These are phyloP conservation scores for Leccinum obscurum DNA, from an alignment of 768 basidiomycete genomes.

Conservation along the genomic window DNA sequence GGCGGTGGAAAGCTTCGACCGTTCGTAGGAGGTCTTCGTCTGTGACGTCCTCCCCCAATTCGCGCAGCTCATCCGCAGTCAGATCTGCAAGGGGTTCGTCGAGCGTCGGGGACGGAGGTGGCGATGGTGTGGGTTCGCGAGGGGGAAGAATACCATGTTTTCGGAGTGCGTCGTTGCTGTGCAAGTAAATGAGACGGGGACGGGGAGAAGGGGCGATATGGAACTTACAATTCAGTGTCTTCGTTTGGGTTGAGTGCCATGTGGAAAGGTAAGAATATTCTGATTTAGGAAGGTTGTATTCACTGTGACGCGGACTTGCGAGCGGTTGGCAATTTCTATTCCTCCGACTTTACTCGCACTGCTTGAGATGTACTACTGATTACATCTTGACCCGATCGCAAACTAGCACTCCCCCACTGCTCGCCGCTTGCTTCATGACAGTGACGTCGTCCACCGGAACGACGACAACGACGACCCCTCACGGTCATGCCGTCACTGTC, in stretches of 20 bases:
- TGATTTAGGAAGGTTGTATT: slow-evolving; percentile 34
- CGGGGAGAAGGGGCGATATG: not conserved
- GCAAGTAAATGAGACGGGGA: not conserved
- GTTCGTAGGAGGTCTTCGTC: slow-evolving; percentile 78
- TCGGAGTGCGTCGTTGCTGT: slow-evolving; percentile 91
- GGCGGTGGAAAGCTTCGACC: slow-evolving; percentile 63
- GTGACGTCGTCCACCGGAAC: slow-evolving; percentile 21
- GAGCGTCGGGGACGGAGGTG: slow-evolving; percentile 74
- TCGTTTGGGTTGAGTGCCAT: slow-evolving; percentile 81
- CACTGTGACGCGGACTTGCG: slow-evolving; percentile 31
- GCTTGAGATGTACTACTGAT: slow-evolving; percentile 27
- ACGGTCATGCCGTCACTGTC: slow-evolving; percentile 29
- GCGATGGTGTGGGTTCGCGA: slow-evolving; percentile 73
- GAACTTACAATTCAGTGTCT: slow-evolving; percentile 92
- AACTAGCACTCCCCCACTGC: slow-evolving; percentile 8
- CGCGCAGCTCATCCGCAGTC: slow-evolving; percentile 60
- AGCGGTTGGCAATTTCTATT: slow-evolving; percentile 11
- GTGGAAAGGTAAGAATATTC: slow-evolving; percentile 9
- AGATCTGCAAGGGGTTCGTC: slow-evolving; percentile 67
- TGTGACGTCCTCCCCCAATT: slow-evolving; percentile 67
- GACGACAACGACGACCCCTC: slow-evolving; percentile 24
- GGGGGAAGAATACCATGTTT: slow-evolving; percentile 91
- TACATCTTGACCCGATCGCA: slow-evolving; percentile 9
- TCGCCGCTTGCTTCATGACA: slow-evolving; percentile 25
- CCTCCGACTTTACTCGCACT: slow-evolving; percentile 2